Evolutionary conservation across 2,329 filamentous ascomycete species (phyloP), one percentile per base, ranked within the genome.

Genomic region (Sporothrix mexicana): DNA sequence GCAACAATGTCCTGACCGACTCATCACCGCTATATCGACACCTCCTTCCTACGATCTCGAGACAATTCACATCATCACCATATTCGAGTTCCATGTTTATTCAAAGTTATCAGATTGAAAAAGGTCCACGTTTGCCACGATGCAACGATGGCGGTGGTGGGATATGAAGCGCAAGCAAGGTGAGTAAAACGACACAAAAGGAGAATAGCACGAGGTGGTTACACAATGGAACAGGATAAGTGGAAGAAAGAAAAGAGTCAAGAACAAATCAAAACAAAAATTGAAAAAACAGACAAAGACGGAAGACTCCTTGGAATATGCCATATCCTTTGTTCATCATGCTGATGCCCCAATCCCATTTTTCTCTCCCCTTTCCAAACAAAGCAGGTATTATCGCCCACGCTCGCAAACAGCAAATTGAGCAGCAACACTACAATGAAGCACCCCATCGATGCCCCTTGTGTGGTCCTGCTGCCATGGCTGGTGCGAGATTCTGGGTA

Each of bases 141-240:
- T 67, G 64, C 64, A 30, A n/a, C 64, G 64, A 36, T 67, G 64
- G 64, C 45, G 64, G 64, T 67, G 64, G 43, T 66, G 62, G 64
- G 30, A 69, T 43, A 55, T 55, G 30, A 69, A 55, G 8, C 25
- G 64, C 15, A 13, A 6, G 1, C 45, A 68, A 41, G 25, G 64
- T 68, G 17, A 30, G 64, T 41, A 49, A 51, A 30, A 67, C 10
- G 12, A 61, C 6, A 41, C 4, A 25, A 41, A 23, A 12, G 2
- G 30, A 36, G 2, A 5, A 36, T 36, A 7, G 30, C 30, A 36
- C 30, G 30, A 36, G 7, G 7, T 36, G 30, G 30, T 36, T 25
- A 55, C 6, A 1, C 47, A 51, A 62, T 36, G 9, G 20, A 66
- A 25, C 23, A 66, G 25, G 25, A 23, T 41, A 69, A 53, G 30